Base-by-base conservation (phyloP, 2,329 filamentous ascomycete species). In the Fusarium sp. region DNA sequence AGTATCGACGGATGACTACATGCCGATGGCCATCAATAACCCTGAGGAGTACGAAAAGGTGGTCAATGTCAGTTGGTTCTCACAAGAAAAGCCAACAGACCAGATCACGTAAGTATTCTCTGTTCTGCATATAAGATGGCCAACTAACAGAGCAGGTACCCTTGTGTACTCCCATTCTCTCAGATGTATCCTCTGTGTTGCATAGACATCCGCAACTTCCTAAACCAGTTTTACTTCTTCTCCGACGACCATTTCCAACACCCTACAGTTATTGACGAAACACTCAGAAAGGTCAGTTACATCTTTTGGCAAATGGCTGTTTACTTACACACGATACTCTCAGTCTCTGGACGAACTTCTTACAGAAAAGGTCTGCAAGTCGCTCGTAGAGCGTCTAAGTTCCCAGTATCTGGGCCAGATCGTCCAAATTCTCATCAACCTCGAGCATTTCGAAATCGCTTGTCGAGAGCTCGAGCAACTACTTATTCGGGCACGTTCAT, bases 101-200 rank as follows among this genome's bases (percentile, higher is more conserved):
- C 89, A 96, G 72, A 87, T 97, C 74, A 90, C 86, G 87, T 94
- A 85, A 70, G 88, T 83, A 14, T 4, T 11, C 7, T 14, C 9
- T 58, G 34, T 25, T 16, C 44, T 51, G 61, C 11, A 7, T 24
- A 20, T 7, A 40, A 29, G 12, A 29, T 25, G 55, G 42, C 24
- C 27, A 37, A 32, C 66, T 70, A 27, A 76, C 47, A 24, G 40
- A 46, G 10, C 67, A 94, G 92, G 14, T 97, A 97, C 78, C 97
- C 96, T 7, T 97, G 92, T 74, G 93, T 98, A n/a, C 84, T 99
- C 3, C 97, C 96, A 1, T 99, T 99, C 79, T 98, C 94, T 14
- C 94, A 98, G 75, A 99, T 99, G 96, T 99, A 99, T 78, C 95
- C 96, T 2, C 86, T 98, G 32, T 98, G 96, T 81, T 99, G 96